Evolutionary conservation across 2,329 filamentous ascomycete species (phyloP).

Genomic region (Chaetomium olivaceum): DNA sequence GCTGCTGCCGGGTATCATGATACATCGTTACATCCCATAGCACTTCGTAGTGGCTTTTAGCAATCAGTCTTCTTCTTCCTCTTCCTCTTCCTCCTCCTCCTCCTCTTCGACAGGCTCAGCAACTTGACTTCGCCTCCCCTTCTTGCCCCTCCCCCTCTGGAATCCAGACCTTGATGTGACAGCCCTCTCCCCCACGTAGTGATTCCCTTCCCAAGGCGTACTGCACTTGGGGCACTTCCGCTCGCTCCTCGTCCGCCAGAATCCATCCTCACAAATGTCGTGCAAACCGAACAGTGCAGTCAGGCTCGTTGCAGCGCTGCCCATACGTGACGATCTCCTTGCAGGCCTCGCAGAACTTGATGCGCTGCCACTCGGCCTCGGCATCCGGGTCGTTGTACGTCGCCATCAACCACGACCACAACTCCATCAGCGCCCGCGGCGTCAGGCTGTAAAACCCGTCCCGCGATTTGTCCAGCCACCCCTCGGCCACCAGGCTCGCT

Average conservation of each 20-base stretch:
- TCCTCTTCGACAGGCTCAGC: conserved; percentile 36
- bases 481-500: conserved; percentile 68
- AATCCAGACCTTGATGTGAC: conserved; percentile 56
- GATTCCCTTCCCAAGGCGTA: conserved; percentile 50
- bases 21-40: not conserved
- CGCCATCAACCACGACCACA: conserved; percentile 79
- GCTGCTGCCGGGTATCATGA: conserved; percentile 20
- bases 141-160: conserved; percentile 43
- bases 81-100: not conserved
- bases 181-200: conserved; percentile 58
- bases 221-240: conserved; percentile 66
- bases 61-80: conserved; percentile 19
- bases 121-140: conserved; percentile 39
- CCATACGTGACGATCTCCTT: conserved; percentile 86
- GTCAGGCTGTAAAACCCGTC: conserved; percentile 74
- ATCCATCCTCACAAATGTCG: conserved; percentile 71
- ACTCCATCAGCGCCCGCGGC: conserved; percentile 78
- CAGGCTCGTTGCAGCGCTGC: conserved; percentile 68
- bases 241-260: conserved; percentile 66
- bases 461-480: conserved; percentile 78
- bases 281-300: conserved; percentile 76
- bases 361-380: conserved; percentile 66
- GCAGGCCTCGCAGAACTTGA: conserved; percentile 87
- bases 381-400: conserved; percentile 79
- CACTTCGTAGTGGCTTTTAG: not conserved